Conservation (phyloP, 2,329 filamentous ascomycete genomes). For the Ramularia collo-cygni region DNA sequence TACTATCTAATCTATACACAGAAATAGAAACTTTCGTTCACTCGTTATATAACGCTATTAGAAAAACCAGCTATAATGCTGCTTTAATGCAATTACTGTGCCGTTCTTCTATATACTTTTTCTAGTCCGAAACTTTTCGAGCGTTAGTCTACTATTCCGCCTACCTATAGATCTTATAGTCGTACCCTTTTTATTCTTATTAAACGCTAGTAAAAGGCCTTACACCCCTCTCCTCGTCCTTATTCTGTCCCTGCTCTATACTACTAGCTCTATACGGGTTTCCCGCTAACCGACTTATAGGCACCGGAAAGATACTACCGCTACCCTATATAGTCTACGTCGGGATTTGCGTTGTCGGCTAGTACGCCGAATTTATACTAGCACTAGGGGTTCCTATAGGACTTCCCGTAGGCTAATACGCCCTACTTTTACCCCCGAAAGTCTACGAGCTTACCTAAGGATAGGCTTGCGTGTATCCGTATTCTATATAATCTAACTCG, state of each 20-base stretch:
- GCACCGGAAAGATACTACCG: neutral
- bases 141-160: no score
- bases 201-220: constrained; percentile 21
- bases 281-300: neutral
- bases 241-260: constrained; percentile 15
- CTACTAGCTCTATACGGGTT: neutral
- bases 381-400: neutral
- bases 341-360: constrained; percentile 9
- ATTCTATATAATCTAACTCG: neutral
- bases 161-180: no score
- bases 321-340: constrained; percentile 6
- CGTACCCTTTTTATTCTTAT: no score
- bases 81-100: no score
- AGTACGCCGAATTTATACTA: constrained; percentile 1
- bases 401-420: neutral
- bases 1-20: no score
- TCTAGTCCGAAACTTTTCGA: no score
- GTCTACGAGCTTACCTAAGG: constrained; percentile 1
- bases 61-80: no score
- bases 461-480: neutral
- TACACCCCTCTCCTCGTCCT: constrained; percentile 13
- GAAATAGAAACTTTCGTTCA: no score
- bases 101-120: no score
- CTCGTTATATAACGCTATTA: no score
- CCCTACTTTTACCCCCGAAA: no score